phyloP scores from a whole-genome alignment of 768 basidiomycete species.

The Tulasnella sp. region DNA sequence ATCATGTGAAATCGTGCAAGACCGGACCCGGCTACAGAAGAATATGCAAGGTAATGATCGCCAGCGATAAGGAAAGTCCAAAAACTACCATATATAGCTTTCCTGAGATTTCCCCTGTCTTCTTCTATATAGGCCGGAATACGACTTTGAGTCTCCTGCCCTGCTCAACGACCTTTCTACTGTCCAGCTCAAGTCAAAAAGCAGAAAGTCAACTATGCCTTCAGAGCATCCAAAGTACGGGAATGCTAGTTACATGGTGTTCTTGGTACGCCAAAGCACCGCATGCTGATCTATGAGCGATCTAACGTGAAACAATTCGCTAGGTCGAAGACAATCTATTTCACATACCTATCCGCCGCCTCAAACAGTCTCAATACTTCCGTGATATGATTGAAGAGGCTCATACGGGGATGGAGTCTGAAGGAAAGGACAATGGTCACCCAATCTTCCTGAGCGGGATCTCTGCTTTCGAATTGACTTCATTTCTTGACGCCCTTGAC shows the following conservation, averaged over 20 bases:
- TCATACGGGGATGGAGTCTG: background rate
- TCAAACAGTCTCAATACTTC: background rate
- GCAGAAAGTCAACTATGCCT: background rate
- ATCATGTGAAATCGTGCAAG: background rate
- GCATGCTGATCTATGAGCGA: background rate
- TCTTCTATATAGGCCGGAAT: background rate
- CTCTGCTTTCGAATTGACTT: background rate
- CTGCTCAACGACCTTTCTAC: background rate
- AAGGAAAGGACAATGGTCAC: background rate
- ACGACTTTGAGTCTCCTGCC: background rate
- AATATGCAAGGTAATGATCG: no score
- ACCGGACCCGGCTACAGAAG: background rate
- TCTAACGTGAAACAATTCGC: background rate
- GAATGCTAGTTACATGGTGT: background rate
- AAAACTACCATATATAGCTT: no score
- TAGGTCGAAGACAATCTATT: background rate
- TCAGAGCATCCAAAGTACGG: background rate
- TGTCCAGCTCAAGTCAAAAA: background rate
- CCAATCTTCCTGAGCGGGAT: background rate
- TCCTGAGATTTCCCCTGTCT: background rate
- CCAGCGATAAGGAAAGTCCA: no score
- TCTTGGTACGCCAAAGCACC: background rate
- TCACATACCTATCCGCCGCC: background rate
- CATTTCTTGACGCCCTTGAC: background rate
- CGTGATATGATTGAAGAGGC: background rate